Base-by-base conservation (phyloP, 2,329 filamentous ascomycete genomes). In the Neoscytalidium dimidiatum region DNA sequence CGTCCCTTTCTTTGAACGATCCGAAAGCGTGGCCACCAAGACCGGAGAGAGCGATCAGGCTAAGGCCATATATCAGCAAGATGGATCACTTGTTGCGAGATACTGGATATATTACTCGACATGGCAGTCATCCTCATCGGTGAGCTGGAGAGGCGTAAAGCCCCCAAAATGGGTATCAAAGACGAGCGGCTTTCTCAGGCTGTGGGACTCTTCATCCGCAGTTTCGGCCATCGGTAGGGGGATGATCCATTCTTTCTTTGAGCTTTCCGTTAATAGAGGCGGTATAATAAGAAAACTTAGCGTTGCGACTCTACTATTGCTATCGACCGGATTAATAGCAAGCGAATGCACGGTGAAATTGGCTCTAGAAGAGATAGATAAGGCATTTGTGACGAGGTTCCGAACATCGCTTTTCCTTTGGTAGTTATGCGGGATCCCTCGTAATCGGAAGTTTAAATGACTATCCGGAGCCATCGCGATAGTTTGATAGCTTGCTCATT, bases 21-120 rank as follows among this genome's bases (percentile, higher is more conserved):
- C 69, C 71, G 44, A 71, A 76, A 1, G 73, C 72, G 62, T 75
- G 72, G 11, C 70, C 68, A 23, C 70, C 71, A 9, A 74, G 68
- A 1, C 70, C 71, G 4, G 33, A 65, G 11, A 70, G 3, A 6
- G 68, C 58, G 28, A 70, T 44, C 38, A 66, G 11, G 58, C 67
- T 65, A n/a, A 19, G 5, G 19, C 49, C 3, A 1, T 38, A 8
- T 19, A 28, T 43, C 38, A 61, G 29, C 9, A 2, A 17, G 28
- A 13, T n/a, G n/a, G 14, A 35, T 23, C 0, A 14, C 2, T 4
- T 5, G 17, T 13, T 3, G 5, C 3, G 1, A 7, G 7, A 6
- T 17, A 4, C 3, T 9, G 2, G 17, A 14, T n/a, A 29, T 8
- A 19, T 41, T 41, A 56, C 52, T 56, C 33, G 2, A 56, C 11